These are phyloP conservation scores for Blastomyces percursus DNA, from an alignment of 2,329 filamentous ascomycete species.

Conservation along the genomic window DNA sequence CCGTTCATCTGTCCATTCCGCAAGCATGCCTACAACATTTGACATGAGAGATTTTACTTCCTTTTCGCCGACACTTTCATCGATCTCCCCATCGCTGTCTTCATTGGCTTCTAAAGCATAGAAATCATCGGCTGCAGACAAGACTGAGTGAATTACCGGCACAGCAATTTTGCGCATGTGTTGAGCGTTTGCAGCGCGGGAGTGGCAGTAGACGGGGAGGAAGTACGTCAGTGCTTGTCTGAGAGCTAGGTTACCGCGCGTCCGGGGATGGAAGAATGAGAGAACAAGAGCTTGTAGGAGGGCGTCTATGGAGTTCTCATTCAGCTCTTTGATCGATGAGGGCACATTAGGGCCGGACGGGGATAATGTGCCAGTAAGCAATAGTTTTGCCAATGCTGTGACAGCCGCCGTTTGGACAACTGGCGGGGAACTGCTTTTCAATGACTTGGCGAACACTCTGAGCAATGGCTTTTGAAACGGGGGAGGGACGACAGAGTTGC, in stretches of 20 bases:
- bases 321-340: constrained; percentile 30
- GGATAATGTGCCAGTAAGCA: constrained; percentile 64
- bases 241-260: constrained; percentile 66
- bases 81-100: constrained; percentile 61
- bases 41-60: constrained; percentile 47
- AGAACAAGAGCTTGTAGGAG: constrained; percentile 77
- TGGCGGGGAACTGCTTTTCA: constrained; percentile 58
- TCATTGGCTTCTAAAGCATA: constrained; percentile 63
- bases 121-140: constrained; percentile 48
- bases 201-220: constrained; percentile 87
- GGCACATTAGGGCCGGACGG: constrained; percentile 44
- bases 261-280: constrained; percentile 81
- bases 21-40: constrained; percentile 65
- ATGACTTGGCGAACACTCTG: constrained; percentile 74
- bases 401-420: constrained; percentile 73
- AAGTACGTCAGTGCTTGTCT: constrained; percentile 87
- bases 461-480: constrained; percentile 53
- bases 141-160: constrained; percentile 60
- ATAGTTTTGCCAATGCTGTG: constrained; percentile 71
- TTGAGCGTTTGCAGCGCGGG: constrained; percentile 67
- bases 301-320: constrained; percentile 52
- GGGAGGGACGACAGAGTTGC: constrained; percentile 40
- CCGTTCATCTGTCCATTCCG: constrained; percentile 91
- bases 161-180: constrained; percentile 67
- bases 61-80: constrained; percentile 62